phyloP scores from a whole-genome alignment of 2,329 filamentous ascomycete genomes.

The Biscogniauxia mediterranea region DNA sequence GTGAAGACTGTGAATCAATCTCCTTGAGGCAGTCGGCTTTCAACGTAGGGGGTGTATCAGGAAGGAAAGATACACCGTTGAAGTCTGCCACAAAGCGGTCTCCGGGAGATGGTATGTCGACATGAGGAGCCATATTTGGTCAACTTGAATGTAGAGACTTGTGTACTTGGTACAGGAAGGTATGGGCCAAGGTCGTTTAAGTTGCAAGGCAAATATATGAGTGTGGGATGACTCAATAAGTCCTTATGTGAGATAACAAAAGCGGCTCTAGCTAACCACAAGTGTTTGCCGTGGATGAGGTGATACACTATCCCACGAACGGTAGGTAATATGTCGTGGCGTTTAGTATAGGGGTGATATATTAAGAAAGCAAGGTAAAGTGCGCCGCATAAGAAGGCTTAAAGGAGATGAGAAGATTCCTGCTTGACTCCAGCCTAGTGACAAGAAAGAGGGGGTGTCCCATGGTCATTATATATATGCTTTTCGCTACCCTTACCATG shows the following conservation, averaged over 20 bases:
- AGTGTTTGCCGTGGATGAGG: neutral
- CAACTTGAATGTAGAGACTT: neutral
- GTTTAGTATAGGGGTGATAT: neutral
- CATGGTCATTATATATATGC: neutral
- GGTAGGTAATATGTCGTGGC: neutral
- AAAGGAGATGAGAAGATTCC: neutral
- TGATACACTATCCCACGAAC: neutral
- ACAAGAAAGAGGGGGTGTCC: neutral
- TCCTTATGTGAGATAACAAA: neutral
- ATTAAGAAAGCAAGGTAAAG: neutral
- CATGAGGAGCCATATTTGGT: conserved; percentile 10
- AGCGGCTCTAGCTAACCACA: neutral
- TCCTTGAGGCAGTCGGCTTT: neutral
- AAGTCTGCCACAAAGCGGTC: neutral
- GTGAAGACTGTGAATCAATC: neutral
- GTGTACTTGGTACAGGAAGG: neutral
- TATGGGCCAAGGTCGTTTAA: neutral
- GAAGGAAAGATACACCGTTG: neutral
- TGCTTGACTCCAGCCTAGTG: neutral
- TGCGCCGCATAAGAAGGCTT: neutral
- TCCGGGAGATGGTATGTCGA: conserved; percentile 6
- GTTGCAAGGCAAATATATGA: neutral
- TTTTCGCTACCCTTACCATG: neutral
- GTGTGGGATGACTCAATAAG: neutral
- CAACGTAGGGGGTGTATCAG: neutral